Percentiles rank a stretch among this genome's conserved stretches.
Conservation (phyloP, 192 early-diverging fungal genomes). For the Cetraspora pellucida region DNA sequence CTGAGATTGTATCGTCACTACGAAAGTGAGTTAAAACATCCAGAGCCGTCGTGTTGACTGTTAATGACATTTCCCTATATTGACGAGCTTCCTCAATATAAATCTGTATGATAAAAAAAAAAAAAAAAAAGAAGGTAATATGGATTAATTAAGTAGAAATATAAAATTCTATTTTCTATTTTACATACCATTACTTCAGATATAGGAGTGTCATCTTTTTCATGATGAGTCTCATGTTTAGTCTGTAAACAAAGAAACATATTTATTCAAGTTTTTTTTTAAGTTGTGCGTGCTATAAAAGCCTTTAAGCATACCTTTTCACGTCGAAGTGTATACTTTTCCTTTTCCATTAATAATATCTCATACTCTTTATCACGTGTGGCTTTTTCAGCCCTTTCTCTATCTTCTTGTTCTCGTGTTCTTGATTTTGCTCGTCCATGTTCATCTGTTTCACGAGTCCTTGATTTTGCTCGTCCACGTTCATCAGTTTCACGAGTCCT, state of each 20-base stretch:
- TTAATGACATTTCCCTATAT: constrained; percentile 79
- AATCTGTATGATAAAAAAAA: constrained; percentile 61
- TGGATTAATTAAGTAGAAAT: constrained; percentile 40
- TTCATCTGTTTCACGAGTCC: not conserved
- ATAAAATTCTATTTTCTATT: not conserved
- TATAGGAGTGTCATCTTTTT: too few relatives aligned
- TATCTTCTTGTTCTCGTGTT: not conserved
- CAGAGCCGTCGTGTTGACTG: constrained; percentile 70
- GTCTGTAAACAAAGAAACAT: too few relatives aligned
- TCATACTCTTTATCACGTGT: not conserved
- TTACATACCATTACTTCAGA: not conserved
- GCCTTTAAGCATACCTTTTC: not conserved
- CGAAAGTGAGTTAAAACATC: constrained; percentile 62
- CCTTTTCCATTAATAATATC: not conserved
- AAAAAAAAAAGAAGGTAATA: too few relatives aligned
- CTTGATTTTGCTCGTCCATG: not conserved
- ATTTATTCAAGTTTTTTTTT: not conserved
- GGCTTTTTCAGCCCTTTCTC: not conserved
- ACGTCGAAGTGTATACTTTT: not conserved
- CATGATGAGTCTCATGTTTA: too few relatives aligned
- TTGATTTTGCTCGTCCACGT: too few relatives aligned
- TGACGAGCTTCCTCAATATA: constrained; percentile 80
- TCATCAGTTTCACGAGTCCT: too few relatives aligned
- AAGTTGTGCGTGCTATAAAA: too few relatives aligned
- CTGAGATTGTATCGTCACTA: constrained; percentile 50